phyloP scores from a whole-genome alignment of 2,329 filamentous ascomycete species.

The Fusarium irregulare region DNA sequence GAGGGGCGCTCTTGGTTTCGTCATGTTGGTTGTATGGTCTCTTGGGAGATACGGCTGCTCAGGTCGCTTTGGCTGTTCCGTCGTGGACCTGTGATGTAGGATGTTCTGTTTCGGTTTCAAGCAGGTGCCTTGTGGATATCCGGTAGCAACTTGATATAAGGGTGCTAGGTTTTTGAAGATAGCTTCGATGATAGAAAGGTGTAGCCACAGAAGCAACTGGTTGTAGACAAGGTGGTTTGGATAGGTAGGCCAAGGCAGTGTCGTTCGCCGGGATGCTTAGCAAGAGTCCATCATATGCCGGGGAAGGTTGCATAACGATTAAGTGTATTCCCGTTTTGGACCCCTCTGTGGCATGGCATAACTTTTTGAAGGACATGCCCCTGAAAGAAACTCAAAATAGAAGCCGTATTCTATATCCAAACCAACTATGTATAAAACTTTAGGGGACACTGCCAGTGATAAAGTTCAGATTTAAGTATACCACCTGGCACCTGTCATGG shows the following conservation, averaged over 20 bases:
- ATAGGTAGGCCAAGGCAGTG: not conserved
- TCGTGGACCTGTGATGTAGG: not conserved
- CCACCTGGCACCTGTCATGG: not conserved
- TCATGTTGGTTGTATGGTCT: not conserved
- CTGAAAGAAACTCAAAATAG: not conserved
- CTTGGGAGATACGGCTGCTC: not conserved
- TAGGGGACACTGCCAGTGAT: not conserved
- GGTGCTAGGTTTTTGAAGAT: not conserved
- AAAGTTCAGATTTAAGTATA: not conserved
- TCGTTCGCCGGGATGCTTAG: not conserved
- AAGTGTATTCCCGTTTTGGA: not conserved
- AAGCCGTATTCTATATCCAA: accelerated
- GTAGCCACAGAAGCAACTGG: not conserved
- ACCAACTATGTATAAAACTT: not conserved
- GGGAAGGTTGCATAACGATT: not conserved
- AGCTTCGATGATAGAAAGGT: not conserved
- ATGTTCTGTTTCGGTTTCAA: not conserved
- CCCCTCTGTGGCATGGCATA: not conserved
- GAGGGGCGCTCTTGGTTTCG: not conserved
- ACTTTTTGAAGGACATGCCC: not conserved
- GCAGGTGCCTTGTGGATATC: not conserved
- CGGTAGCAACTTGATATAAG: not conserved
- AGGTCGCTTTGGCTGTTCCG: not conserved
- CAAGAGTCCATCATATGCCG: not conserved
- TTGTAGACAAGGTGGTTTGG: not conserved